Percentiles rank a stretch among this genome's conserved stretches.
phyloP scores from a whole-genome alignment of 2,329 filamentous ascomycete species.

The Alternaria triticimaculans region DNA sequence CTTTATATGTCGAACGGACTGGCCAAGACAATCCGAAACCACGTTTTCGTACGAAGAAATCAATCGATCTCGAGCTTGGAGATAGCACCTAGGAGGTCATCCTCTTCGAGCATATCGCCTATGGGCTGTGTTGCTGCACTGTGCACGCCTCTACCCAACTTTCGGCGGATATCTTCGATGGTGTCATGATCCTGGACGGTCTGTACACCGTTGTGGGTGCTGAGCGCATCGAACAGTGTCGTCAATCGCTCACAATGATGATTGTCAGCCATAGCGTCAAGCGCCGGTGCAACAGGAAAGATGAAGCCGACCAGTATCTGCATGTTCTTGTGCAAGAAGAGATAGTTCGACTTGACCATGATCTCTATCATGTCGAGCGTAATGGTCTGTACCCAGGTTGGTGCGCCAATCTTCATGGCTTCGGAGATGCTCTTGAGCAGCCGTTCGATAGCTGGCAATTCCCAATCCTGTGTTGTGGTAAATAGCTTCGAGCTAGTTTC shows the following conservation, averaged over 20 bases:
- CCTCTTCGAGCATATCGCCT: too few relatives aligned
- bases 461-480: not conserved
- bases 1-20: too few relatives aligned
- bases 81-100: too few relatives aligned
- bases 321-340: not conserved
- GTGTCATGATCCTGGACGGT: not conserved
- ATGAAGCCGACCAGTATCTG: not conserved
- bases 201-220: not conserved
- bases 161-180: not conserved
- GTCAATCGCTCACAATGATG: not conserved
- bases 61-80: too few relatives aligned
- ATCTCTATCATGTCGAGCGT: not conserved
- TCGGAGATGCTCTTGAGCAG: not conserved
- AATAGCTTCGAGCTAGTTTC: not conserved
- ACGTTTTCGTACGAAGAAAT: too few relatives aligned
- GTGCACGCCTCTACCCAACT: not conserved
- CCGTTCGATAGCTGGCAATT: not conserved
- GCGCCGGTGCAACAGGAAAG: not conserved
- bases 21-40: too few relatives aligned
- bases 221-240: not conserved
- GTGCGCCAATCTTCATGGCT: not conserved
- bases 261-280: not conserved
- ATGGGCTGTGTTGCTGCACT: not conserved
- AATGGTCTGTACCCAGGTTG: not conserved
- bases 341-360: not conserved